These are phyloP conservation scores for Withania somnifera DNA, from an alignment of 305 asterid genomes.

Conservation along the genomic window DNA sequence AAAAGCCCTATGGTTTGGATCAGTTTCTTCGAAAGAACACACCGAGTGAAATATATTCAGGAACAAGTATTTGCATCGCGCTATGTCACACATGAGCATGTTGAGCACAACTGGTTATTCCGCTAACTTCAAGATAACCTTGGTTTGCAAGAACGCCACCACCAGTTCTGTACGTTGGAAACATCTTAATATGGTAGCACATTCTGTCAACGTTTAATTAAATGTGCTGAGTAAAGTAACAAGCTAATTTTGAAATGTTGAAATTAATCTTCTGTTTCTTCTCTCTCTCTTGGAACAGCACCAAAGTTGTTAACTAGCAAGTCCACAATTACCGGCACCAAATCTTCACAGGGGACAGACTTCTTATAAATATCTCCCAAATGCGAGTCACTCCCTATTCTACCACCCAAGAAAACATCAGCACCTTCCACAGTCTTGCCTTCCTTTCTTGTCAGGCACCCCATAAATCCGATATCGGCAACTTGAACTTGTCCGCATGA, in stretches of 20 bases:
- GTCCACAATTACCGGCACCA: constrained; percentile 68
- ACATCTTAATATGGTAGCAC: not conserved
- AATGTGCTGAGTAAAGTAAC: not conserved
- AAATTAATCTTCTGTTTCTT: constrained; percentile 51
- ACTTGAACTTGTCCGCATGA: constrained; percentile 89
- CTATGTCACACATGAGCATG: not conserved
- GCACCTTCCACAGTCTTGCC: constrained; percentile 75
- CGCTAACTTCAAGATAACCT: not conserved
- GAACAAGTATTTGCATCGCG: not conserved
- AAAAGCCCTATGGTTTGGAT: not conserved
- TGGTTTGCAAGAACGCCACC: not conserved
- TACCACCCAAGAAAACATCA: constrained; percentile 77
- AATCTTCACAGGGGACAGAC: constrained; percentile 78
- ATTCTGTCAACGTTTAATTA: not conserved
- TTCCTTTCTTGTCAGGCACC: constrained; percentile 63
- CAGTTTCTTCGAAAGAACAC: not conserved
- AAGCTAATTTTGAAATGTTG: not conserved
- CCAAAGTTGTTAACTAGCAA: constrained; percentile 62
- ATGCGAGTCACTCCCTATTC: constrained; percentile 87
- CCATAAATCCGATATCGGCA: constrained; percentile 97
- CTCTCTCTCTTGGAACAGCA: constrained; percentile 55
- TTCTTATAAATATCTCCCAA: constrained; percentile 79
- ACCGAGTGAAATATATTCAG: not conserved
- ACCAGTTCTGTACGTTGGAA: not conserved
- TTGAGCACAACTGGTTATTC: not conserved